Base-by-base conservation (phyloP, 371 early-diverging fungal species). In the Mucor mucedo region DNA sequence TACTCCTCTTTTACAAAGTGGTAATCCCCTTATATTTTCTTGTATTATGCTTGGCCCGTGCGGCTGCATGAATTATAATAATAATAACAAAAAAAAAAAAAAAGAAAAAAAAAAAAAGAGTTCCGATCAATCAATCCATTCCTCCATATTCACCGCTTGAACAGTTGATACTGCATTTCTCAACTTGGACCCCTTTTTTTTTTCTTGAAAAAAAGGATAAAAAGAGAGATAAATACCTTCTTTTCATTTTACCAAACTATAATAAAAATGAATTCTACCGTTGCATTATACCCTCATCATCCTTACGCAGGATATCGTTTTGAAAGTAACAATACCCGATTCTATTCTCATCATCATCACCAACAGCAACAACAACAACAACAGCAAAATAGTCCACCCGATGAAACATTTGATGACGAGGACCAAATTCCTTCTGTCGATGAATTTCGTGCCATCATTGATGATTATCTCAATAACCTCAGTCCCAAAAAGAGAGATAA, bases 401-500 rank as follows among this genome's bases (percentile, higher is more conserved):
- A 71, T 45, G 67, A 67, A 28, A 56, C 53, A 27, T 71, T 66
- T 62, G 74, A 77, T 30, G 78, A 78, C 39, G 68, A 79, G 40
- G 70, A 77, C 35, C 82, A 82, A 61, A 75, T 72, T 42, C 82
- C 82, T 28, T 69, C 74, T 0, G 52, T 64, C 16, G 70, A 69
- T 29, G 78, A 79, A 48, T 82, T 82, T 52, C 67, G 73, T 30
- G 61, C 65, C 21, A 79, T 79, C 52, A 70, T 82, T 28, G 60
- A 80, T 35, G 84, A 84, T 41, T 87, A 87, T 61, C 62, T 87
- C 7, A 62, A 72, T 13, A 83, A 83, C 14, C 71, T 87, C n/a
- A 79, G 79, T 27, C 79, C 83, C 39, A 87, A 87, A 63, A 87
- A 87, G 58, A 66, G 87, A 65, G 87, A 87, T 58, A 87, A 87